phyloP scores from a whole-genome alignment of 805 yeast genomes.

The Priceomyces medius region DNA sequence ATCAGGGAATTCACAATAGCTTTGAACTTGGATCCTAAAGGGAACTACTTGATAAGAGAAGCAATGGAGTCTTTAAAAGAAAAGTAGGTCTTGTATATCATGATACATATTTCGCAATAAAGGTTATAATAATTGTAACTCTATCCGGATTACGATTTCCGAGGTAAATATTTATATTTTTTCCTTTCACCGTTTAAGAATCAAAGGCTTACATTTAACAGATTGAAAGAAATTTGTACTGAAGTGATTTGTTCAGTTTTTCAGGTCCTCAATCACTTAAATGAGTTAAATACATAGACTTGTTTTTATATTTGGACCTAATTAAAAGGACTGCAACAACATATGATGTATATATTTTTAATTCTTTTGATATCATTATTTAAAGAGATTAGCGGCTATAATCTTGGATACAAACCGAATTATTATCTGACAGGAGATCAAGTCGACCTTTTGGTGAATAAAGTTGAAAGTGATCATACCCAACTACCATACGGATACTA shows the following conservation, averaged over 20 bases:
- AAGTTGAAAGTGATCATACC: constrained; percentile 74
- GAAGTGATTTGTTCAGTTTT: too few relatives aligned
- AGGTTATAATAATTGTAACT: too few relatives aligned
- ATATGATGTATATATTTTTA: background rate
- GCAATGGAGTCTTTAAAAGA: constrained; percentile 62
- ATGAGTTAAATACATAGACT: too few relatives aligned
- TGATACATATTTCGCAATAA: background rate
- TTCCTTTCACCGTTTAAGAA: too few relatives aligned
- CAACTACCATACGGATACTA: constrained; percentile 76
- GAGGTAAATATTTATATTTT: too few relatives aligned
- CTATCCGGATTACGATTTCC: too few relatives aligned
- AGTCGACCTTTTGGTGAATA: constrained; percentile 71
- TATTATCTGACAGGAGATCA: constrained; percentile 51
- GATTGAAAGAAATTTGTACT: too few relatives aligned
- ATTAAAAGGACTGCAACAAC: background rate
- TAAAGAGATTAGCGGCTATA: constrained; percentile 9
- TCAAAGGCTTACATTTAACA: too few relatives aligned
- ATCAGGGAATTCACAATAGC: constrained; percentile 86
- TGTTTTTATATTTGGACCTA: too few relatives aligned
- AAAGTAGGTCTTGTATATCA: constrained; percentile 7
- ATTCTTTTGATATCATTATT: constrained; percentile 2
- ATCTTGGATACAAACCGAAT: constrained; percentile 32
- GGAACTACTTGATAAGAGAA: constrained; percentile 78
- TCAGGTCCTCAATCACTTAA: too few relatives aligned
- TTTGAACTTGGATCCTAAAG: constrained; percentile 87